Evolutionary conservation across 2,329 filamentous ascomycete species (phyloP).

Genomic region (Claviceps lovelessii): DNA sequence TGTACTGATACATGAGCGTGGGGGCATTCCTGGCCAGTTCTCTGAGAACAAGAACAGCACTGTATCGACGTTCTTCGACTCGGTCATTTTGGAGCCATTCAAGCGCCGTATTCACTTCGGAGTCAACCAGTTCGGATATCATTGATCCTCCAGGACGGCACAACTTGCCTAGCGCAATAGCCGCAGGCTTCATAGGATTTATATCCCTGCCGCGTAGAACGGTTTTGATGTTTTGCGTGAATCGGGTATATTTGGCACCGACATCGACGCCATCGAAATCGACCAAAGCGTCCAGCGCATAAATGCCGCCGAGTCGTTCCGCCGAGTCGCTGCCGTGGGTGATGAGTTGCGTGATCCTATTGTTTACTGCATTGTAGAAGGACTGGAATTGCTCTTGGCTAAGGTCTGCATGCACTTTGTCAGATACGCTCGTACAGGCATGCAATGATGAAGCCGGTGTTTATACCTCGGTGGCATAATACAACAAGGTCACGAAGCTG

Average conservation of each 20-base stretch:
- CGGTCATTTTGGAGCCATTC: constrained; percentile 95
- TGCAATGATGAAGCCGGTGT: background rate
- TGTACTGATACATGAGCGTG: constrained; percentile 89
- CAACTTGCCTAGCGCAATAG: constrained; percentile 75
- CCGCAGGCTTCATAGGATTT: constrained; percentile 78
- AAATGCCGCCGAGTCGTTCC: constrained; percentile 81
- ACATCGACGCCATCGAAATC: constrained; percentile 94
- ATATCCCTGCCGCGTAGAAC: constrained; percentile 85
- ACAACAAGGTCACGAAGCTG: constrained; percentile 42
- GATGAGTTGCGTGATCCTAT: constrained; percentile 50
- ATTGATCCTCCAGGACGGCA: constrained; percentile 85
- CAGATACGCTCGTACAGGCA: background rate
- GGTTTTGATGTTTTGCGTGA: constrained; percentile 76
- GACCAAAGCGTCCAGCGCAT: constrained; percentile 82
- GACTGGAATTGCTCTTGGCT: constrained; percentile 59
- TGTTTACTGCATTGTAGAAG: constrained; percentile 43
- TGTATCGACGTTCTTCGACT: constrained; percentile 84
- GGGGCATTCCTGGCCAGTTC: constrained; percentile 87
- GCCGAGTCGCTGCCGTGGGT: constrained; percentile 73
- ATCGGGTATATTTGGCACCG: constrained; percentile 84
- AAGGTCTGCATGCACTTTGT: constrained; percentile 42
- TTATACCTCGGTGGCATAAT: constrained; percentile 39
- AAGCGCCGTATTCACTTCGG: constrained; percentile 87
- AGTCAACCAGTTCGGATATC: constrained; percentile 90
- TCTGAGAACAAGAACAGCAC: constrained; percentile 77